Percentiles rank a stretch among this genome's conserved stretches.
These are phyloP conservation scores for Tricholoma terreum DNA, from an alignment of 768 basidiomycete species.

Conservation along the genomic window DNA sequence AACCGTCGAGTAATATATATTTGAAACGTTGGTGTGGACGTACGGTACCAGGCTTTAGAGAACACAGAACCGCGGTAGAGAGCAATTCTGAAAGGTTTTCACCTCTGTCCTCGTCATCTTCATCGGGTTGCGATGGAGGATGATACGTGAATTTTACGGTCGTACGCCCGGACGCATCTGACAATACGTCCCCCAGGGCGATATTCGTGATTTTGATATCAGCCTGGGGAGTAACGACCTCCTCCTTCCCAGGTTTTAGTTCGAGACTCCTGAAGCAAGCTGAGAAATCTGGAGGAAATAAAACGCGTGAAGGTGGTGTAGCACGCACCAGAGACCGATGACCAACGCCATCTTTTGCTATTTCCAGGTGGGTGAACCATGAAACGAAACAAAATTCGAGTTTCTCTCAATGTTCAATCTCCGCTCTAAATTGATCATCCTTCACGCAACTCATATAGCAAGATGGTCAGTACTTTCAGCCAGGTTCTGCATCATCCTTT, in stretches of 20 bases:
- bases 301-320: conserved; percentile 22
- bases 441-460: conserved; percentile 12
- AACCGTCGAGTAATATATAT: conserved; percentile 4
- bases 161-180: conserved; percentile 56
- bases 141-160: conserved; percentile 66
- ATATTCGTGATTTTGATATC: conserved; percentile 83
- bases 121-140: conserved; percentile 31
- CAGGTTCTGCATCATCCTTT: background rate
- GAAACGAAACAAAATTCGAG: conserved; percentile 15
- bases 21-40: conserved; percentile 13
- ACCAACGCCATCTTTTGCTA: conserved; percentile 47
- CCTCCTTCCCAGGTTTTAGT: conserved; percentile 54
- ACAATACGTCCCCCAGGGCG: conserved; percentile 71
- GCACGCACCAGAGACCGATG: conserved; percentile 63
- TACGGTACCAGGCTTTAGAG: conserved; percentile 82
- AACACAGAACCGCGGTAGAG: conserved; percentile 63
- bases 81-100: conserved; percentile 4
- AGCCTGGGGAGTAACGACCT: conserved; percentile 55
- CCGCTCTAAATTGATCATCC: conserved; percentile 33
- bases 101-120: conserved; percentile 35
- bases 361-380: conserved; percentile 3
- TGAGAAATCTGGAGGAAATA: conserved; percentile 3
- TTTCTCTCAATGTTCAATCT: conserved; percentile 35
- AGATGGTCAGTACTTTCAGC: conserved; percentile 47
- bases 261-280: conserved; percentile 52